phyloP scores from a whole-genome alignment of 768 basidiomycete genomes.

The Lactifluus rugatus region DNA sequence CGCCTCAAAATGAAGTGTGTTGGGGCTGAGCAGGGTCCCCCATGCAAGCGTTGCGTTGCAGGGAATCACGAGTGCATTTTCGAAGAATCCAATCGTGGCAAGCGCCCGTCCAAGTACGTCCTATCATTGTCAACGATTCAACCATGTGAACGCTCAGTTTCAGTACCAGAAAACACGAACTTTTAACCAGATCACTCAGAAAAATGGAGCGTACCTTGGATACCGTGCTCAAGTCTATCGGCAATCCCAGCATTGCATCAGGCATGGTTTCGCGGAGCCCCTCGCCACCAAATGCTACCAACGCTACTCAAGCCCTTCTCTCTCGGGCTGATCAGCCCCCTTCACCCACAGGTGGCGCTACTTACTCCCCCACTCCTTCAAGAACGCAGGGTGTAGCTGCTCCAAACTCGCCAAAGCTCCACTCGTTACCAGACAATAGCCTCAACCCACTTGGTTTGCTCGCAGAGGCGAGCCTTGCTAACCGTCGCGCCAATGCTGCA shows the following conservation, averaged over 20 bases:
- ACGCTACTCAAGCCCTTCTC: slow-evolving; percentile 14
- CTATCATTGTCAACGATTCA: slow-evolving; percentile 7
- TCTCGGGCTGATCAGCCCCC: slow-evolving; percentile 13
- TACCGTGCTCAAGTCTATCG: slow-evolving; percentile 81
- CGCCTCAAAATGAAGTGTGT: slow-evolving; percentile 92
- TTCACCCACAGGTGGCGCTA: slow-evolving; percentile 6
- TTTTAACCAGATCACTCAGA: slow-evolving; percentile 67
- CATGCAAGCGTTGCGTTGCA: slow-evolving; percentile 76
- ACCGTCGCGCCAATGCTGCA: slow-evolving; percentile 48
- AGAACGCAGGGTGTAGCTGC: slow-evolving; percentile 23
- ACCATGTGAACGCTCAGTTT: slow-evolving; percentile 23
- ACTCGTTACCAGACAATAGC: slow-evolving; percentile 84
- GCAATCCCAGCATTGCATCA: slow-evolving; percentile 68
- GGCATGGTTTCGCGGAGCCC: slow-evolving; percentile 78
- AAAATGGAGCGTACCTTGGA: slow-evolving; percentile 94
- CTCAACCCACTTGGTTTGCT: slow-evolving; percentile 88
- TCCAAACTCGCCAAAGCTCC: slow-evolving; percentile 72
- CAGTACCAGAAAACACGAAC: slow-evolving; percentile 66
- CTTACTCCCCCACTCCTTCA: slow-evolving; percentile 22
- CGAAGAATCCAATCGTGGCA: slow-evolving; percentile 93
- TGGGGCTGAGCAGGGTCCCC: slow-evolving; percentile 81
- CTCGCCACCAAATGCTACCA: slow-evolving; percentile 41
- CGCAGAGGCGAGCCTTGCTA: slow-evolving; percentile 80
- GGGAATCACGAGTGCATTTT: slow-evolving; percentile 90
- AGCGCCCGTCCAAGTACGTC: slow-evolving; percentile 70